Conservation (phyloP, 2,329 filamentous ascomycete species). For the Colletotrichum aenigma region DNA sequence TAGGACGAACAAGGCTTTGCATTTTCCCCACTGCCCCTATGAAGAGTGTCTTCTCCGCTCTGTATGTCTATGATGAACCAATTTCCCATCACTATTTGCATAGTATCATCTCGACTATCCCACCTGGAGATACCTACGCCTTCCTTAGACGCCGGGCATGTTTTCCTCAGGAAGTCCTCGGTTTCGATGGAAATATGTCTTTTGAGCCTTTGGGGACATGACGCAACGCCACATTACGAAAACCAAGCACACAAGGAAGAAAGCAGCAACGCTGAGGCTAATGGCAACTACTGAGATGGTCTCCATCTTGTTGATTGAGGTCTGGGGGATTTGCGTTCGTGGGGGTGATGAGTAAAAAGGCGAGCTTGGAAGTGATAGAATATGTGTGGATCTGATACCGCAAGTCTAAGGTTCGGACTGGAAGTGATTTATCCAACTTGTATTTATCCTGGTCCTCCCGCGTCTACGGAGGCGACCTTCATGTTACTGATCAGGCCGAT, state of each 20-base stretch:
- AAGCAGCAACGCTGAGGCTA: not conserved
- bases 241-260: not conserved
- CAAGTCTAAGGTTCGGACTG: not conserved
- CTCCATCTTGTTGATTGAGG: not conserved
- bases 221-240: not conserved
- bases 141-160: not conserved
- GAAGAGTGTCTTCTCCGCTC: not conserved
- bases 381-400: not conserved
- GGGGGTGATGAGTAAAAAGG: not conserved
- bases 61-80: not conserved
- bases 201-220: slow-evolving; percentile 2
- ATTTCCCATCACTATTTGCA: not conserved
- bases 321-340: not conserved
- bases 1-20: not conserved
- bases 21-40: not conserved
- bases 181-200: not conserved
- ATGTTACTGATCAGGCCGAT: not conserved
- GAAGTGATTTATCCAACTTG: not conserved
- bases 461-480: not conserved
- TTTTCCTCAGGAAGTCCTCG: not conserved
- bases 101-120: not conserved
- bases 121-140: not conserved
- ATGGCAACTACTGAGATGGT: not conserved
- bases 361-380: not conserved
- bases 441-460: not conserved